Evolutionary conservation across 106 monocot genomes (phyloP).

Genomic region (Vanilla planifolia): DNA sequence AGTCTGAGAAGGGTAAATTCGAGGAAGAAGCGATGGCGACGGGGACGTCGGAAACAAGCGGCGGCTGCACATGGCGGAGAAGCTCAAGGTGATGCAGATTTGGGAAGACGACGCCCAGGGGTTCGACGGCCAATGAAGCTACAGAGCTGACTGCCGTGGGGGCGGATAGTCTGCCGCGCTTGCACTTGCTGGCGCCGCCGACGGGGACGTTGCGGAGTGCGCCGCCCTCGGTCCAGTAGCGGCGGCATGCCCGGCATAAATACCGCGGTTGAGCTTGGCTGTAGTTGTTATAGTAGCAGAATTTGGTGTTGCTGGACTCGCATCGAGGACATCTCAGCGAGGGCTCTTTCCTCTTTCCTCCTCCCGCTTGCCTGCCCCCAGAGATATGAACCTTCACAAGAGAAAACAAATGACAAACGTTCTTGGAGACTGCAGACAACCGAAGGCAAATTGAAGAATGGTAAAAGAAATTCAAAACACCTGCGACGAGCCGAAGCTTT

Average conservation of each 20-base stretch:
- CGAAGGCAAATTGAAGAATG: too few relatives aligned
- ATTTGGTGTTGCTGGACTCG: slow-evolving; percentile 42
- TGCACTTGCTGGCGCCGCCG: slow-evolving; percentile 26
- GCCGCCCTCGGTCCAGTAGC: slow-evolving; percentile 37
- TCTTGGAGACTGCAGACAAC: background rate
- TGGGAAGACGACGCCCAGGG: too few relatives aligned
- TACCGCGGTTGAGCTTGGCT: slow-evolving; percentile 35
- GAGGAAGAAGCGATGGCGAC: too few relatives aligned
- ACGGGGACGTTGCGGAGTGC: slow-evolving; percentile 35
- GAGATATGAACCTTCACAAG: background rate
- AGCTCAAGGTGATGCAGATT: too few relatives aligned
- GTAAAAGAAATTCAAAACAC: too few relatives aligned
- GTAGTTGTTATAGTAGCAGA: slow-evolving; percentile 63
- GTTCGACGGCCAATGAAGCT: too few relatives aligned
- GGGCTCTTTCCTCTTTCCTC: background rate
- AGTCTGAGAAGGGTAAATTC: too few relatives aligned
- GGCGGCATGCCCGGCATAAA: slow-evolving; percentile 33
- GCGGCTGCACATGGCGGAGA: too few relatives aligned
- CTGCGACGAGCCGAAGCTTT: background rate
- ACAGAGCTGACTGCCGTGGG: too few relatives aligned
- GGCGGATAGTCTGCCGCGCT: too few relatives aligned
- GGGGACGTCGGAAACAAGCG: too few relatives aligned
- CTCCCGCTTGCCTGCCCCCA: background rate
- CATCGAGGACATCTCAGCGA: slow-evolving; percentile 35
- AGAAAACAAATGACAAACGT: background rate